Base-by-base conservation (phyloP, 163 green algal species). In the Smithsoniella earleae region DNA sequence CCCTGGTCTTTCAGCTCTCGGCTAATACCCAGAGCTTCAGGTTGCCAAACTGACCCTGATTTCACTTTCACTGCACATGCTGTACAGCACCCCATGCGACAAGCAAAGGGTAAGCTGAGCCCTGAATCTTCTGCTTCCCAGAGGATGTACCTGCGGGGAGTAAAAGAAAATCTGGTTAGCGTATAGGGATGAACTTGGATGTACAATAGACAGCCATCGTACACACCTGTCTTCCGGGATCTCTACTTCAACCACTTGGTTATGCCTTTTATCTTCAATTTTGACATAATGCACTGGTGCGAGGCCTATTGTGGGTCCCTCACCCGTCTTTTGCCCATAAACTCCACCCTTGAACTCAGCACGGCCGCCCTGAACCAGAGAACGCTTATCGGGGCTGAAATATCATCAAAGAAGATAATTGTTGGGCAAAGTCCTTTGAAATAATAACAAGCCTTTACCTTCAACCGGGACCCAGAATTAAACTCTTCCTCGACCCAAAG, bases 51-150 rank as follows among this genome's bases (percentile, higher is more conserved):
- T 33, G 44, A 18, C 66, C 63, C 78, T 73, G 66, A 82, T 76
- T 31, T 75, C 45, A 81, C 74, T 46, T 82, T 84, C 3, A 98
- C 93, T 2, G 93, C 92, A 73, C 93, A 98, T 2, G 92, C 86
- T 18, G 93, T 98, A 80, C 93, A 98, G 87, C 93, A 98, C 40
- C 93, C 93, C 88, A 97, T 94, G 46, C 92, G 80, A 81, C 92
- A 98, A 5, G 91, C 90, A 44, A 89, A 98, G 1, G 93, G 93
- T 76, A 98, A 83, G 76, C 94, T 77, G 44, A 95, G 77, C 18
- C 92, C 93, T 77, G 92, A 74, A 46, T 96, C 93, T 80, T 98
- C 93, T 2, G 92, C 93, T 75, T 96, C 92, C 75, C 81, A 95
- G 66, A 98, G 78, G 2, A 98, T 88, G 82, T 97, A 98, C 78